Conservation (phyloP, 768 basidiomycete species). For the Ramaria rubella region DNA sequence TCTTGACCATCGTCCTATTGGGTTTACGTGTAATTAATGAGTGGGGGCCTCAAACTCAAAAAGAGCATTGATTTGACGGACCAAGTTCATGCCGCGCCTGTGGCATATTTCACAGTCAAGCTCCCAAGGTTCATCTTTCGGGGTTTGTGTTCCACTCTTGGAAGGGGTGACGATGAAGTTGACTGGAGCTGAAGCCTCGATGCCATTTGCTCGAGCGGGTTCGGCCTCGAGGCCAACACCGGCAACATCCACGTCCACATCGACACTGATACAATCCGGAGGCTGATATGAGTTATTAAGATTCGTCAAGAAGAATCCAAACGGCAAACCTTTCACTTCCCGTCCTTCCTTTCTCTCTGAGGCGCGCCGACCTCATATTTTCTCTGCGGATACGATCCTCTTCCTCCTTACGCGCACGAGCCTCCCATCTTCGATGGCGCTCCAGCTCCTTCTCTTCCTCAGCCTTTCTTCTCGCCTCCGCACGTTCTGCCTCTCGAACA, state of each 20-base stretch:
- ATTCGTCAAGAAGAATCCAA: neutral
- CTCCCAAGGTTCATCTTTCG: conserved; percentile 63
- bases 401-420: conserved; percentile 33
- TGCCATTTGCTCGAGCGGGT: conserved; percentile 9
- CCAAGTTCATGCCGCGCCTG: conserved; percentile 64
- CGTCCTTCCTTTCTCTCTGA: conserved; percentile 1
- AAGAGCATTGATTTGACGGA: conserved; percentile 29
- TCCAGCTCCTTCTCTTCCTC: conserved; percentile 66
- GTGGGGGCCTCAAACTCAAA: neutral
- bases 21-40: conserved; percentile 12
- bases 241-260: neutral
- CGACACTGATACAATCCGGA: neutral
- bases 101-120: conserved; percentile 85
- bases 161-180: conserved; percentile 15
- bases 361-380: conserved; percentile 6
- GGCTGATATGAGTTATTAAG: neutral
- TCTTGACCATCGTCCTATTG: conserved; percentile 73
- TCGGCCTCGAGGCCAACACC: neutral
- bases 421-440: conserved; percentile 47
- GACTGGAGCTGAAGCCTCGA: neutral
- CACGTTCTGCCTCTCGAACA: conserved; percentile 67
- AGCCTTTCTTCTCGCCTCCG: conserved; percentile 49
- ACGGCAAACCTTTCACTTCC: conserved; percentile 1
- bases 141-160: conserved; percentile 44
- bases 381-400: conserved; percentile 32